These are phyloP conservation scores for Fraxinus xanthoxyloides DNA, from an alignment of 305 asterid genomes.

Conservation along the genomic window DNA sequence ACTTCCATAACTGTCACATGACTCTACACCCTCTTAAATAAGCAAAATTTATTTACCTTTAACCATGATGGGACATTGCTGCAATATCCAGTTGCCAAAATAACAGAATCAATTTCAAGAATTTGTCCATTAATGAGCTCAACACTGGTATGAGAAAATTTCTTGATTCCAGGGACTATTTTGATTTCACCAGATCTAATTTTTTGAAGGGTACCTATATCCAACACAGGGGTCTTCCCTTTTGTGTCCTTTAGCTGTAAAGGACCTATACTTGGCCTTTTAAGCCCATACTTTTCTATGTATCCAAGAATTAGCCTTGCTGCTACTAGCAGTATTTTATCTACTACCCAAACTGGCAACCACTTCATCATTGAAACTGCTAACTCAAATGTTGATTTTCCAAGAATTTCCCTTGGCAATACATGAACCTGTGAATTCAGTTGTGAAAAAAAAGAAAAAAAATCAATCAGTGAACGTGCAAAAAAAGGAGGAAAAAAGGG, in stretches of 20 bases:
- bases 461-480: not conserved
- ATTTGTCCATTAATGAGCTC: constrained; percentile 14
- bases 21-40: constrained; percentile 10
- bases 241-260: constrained; percentile 11
- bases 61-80: constrained; percentile 20
- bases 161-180: constrained; percentile 21
- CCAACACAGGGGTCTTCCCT: constrained; percentile 21
- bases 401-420: constrained; percentile 16
- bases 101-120: constrained; percentile 19
- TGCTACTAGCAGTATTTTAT: not conserved
- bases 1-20: constrained; percentile 73
- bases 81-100: constrained; percentile 22
- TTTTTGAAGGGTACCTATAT: constrained; percentile 12
- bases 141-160: constrained; percentile 1
- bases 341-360: constrained; percentile 19
- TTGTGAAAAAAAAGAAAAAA: too few relatives aligned
- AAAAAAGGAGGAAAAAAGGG: not conserved
- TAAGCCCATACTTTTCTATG: constrained; percentile 13
- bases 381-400: constrained; percentile 18
- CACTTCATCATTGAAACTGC: constrained; percentile 17
- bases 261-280: constrained; percentile 12
- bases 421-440: constrained; percentile 16
- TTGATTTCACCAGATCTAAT: constrained; percentile 11
- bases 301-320: constrained; percentile 16
- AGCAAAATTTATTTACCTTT: not conserved